Conservation (phyloP, 805 yeast species). For the Sungouiozyma intestinalis region DNA sequence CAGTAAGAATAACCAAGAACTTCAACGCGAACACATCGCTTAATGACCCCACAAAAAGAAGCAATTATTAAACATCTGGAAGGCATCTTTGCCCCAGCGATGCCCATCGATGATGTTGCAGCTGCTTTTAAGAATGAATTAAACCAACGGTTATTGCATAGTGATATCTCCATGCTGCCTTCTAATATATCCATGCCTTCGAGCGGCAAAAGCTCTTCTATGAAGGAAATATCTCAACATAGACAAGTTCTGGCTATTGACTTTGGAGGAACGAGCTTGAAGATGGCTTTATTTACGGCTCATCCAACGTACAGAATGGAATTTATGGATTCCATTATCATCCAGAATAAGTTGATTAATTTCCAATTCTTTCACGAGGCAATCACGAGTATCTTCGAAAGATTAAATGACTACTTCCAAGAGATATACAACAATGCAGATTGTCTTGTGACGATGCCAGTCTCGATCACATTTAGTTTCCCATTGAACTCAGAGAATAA, state of each 20-base stretch:
- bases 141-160: slow-evolving; percentile 8
- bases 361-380: slow-evolving; percentile 12
- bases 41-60: slow-evolving; percentile 1
- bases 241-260: slow-evolving; percentile 16
- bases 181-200: slow-evolving; percentile 2
- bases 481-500: slow-evolving; percentile 22
- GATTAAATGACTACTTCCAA: slow-evolving; percentile 9
- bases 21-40: too few relatives aligned
- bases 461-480: slow-evolving; percentile 28
- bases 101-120: slow-evolving; percentile 7
- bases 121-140: slow-evolving; percentile 11
- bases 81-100: slow-evolving; percentile 7
- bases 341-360: slow-evolving; percentile 11
- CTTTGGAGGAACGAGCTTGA: slow-evolving; percentile 24
- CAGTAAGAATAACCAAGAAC: too few relatives aligned
- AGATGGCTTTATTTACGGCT: slow-evolving; percentile 13
- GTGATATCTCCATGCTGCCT: slow-evolving; percentile 17
- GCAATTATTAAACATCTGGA: slow-evolving; percentile 5
- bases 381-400: slow-evolving; percentile 11
- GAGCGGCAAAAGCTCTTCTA: not conserved
- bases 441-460: slow-evolving; percentile 6
- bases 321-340: slow-evolving; percentile 7
- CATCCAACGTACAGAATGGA: slow-evolving; percentile 8
- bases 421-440: not conserved
- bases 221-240: not conserved